A percentile compares a stretch with the other conserved stretches of the same genome.
These are phyloP conservation scores for Fusarium sp. DNA, from an alignment of 2,329 filamentous ascomycete species.

Conservation along the genomic window DNA sequence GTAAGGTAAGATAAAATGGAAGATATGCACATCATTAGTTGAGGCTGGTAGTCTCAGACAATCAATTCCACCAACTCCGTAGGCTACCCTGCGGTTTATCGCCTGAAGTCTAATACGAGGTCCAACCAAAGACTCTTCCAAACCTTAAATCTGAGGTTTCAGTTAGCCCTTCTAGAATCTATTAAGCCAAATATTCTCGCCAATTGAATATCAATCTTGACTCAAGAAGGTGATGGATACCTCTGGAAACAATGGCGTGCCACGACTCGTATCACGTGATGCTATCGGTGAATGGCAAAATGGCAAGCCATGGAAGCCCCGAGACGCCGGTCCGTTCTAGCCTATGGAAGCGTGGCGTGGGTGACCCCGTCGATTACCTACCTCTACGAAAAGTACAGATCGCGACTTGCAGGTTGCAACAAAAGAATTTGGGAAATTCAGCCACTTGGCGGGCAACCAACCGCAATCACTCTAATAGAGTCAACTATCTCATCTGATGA, in stretches of 20 bases:
- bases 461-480: slow-evolving; percentile 13
- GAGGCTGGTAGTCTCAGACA: background rate
- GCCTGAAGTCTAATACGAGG: background rate
- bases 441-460: slow-evolving; percentile 31
- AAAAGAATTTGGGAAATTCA: slow-evolving; percentile 33
- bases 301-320: too few relatives aligned
- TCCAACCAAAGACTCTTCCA: background rate
- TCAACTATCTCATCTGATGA: slow-evolving; percentile 5
- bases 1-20: background rate
- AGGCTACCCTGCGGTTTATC: background rate
- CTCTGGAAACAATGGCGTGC: slow-evolving; percentile 19
- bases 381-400: slow-evolving; percentile 50
- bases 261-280: slow-evolving; percentile 27
- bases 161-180: background rate
- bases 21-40: background rate
- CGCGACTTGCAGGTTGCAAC: slow-evolving; percentile 44
- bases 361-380: slow-evolving; percentile 39
- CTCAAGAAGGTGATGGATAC: slow-evolving; percentile 29
- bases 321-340: slow-evolving; percentile 31
- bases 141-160: background rate
- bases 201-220: background rate
- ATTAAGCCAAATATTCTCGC: background rate
- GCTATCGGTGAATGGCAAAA: slow-evolving; percentile 33
- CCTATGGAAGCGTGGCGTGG: slow-evolving; percentile 30
- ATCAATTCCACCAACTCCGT: too few relatives aligned